These are phyloP conservation scores for Plasmodium inui DNA, from an alignment of 169 alveolate species.

Conservation along the genomic window DNA sequence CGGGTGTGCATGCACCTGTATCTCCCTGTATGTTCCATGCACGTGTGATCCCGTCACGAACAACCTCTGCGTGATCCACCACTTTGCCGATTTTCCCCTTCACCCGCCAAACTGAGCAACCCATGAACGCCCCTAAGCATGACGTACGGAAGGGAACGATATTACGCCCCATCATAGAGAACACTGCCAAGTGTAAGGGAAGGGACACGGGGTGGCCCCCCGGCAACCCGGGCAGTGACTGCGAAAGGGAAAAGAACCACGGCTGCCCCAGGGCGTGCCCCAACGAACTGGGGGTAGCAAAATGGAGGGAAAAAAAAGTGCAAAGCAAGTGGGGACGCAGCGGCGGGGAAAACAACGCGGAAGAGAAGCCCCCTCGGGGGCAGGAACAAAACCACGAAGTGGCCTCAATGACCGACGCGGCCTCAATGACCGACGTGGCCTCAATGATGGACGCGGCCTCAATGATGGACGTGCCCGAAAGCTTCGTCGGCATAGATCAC, in stretches of 20 bases:
- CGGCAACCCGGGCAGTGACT: background rate
- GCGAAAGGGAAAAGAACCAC: slow-evolving; percentile 12
- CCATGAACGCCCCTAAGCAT: background rate
- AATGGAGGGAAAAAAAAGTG: slow-evolving; percentile 4
- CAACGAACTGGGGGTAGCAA: background rate
- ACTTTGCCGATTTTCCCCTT: background rate
- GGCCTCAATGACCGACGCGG: background rate
- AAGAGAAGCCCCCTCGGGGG: background rate
- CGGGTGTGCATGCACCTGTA: background rate
- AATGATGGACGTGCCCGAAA: background rate
- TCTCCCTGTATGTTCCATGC: background rate
- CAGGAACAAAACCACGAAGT: background rate
- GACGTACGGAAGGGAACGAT: slow-evolving; percentile 8
- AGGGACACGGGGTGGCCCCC: background rate
- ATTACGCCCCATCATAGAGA: background rate
- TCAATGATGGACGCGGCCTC: background rate
- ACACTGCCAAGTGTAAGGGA: background rate
- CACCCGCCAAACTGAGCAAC: background rate
- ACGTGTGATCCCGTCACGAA: background rate
- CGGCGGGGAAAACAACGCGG: background rate
- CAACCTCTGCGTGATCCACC: background rate
- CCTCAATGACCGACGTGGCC: too few relatives aligned
- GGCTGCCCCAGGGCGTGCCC: background rate
- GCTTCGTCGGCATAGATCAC: slow-evolving; percentile 50
- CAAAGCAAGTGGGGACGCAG: background rate